Evolutionary conservation across 305 asterid genomes (phyloP).

Genomic region (Solanum hybrid): DNA sequence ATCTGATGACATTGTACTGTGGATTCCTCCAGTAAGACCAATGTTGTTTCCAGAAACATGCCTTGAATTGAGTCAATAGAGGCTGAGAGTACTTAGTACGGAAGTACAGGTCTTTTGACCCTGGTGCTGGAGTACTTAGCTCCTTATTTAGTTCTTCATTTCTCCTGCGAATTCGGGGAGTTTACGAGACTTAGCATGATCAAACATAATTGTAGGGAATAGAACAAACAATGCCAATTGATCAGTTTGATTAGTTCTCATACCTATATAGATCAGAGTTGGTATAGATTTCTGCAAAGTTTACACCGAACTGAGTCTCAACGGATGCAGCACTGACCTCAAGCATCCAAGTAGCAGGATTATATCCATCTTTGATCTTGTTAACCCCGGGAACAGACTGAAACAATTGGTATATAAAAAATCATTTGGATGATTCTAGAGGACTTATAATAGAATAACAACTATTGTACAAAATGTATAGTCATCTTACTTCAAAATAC

Average conservation of each 20-base stretch:
- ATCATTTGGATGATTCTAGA: background rate
- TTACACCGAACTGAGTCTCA: constrained; percentile 24
- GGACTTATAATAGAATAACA: background rate
- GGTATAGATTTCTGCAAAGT: constrained; percentile 30
- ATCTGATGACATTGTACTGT: constrained; percentile 38
- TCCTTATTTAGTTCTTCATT: constrained; percentile 28
- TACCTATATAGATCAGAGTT: constrained; percentile 32
- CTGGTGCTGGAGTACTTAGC: constrained; percentile 30
- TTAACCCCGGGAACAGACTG: constrained; percentile 32
- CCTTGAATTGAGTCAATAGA: constrained; percentile 25
- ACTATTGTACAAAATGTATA: background rate
- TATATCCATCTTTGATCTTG: constrained; percentile 32
- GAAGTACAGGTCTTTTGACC: constrained; percentile 31
- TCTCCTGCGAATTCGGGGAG: constrained; percentile 18
- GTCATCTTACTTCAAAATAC: constrained; percentile 35
- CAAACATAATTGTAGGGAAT: background rate
- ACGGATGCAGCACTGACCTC: constrained; percentile 29
- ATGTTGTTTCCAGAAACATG: constrained; percentile 45
- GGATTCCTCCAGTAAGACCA: constrained; percentile 51
- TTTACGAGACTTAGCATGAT: background rate
- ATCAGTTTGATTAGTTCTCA: background rate
- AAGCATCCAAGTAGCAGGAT: constrained; percentile 49
- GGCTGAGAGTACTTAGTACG: constrained; percentile 38
- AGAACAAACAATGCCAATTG: background rate
- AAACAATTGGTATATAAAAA: background rate